Base-by-base conservation (phyloP, 2,329 filamentous ascomycete species). In the Harringtonia lauricola region DNA sequence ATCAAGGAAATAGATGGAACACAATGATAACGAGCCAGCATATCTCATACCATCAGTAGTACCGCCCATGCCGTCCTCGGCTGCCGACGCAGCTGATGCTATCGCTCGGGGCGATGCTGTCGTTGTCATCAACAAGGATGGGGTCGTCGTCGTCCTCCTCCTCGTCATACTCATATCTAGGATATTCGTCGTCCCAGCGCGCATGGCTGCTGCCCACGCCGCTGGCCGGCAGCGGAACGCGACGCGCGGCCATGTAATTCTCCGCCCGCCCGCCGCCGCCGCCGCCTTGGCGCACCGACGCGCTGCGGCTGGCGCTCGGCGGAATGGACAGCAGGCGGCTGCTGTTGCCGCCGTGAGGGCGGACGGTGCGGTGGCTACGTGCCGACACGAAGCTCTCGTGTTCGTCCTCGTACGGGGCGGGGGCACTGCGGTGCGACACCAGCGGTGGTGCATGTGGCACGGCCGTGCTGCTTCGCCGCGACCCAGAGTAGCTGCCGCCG, bases 71-170 rank as follows among this genome's bases (percentile, higher is more conserved):
- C 35, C 21, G 35, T 45, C 57, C 59, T 35, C 63, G 59, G 48
- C 56, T 66, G 19, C 74, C 76, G n/a, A 79, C 66, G 51, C 72
- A 75, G 55, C 74, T 79, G 44, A 81, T 76, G 53, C 76, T 80
- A 54, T 81, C 76, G 52, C 68, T 72, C 2, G 76, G 76, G 36
- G 68, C 73, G 30, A 81, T 62, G 51, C 72, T 78, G 39, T 64
- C 67, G 41, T 61, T 58, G 49, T 76, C 72, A 33, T 71, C 67
- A 10, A 71, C 66, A 15, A 9, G 15, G 12, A 26, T 33, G 9
- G 10, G 9, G 8, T 46, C 40, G 26, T 46, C 37, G 26, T 46
- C 40, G 17, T 44, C 33, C 19, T 44, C 44, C 24, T 45, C 31
- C 18, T 15, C 35, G 22, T 38, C 30, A 15, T 36, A 26, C 35